Evolutionary conservation across 148 eudicot genomes (phyloP), one percentile per base, ranked within the genome.

Genomic region (Diospyros lotus): DNA sequence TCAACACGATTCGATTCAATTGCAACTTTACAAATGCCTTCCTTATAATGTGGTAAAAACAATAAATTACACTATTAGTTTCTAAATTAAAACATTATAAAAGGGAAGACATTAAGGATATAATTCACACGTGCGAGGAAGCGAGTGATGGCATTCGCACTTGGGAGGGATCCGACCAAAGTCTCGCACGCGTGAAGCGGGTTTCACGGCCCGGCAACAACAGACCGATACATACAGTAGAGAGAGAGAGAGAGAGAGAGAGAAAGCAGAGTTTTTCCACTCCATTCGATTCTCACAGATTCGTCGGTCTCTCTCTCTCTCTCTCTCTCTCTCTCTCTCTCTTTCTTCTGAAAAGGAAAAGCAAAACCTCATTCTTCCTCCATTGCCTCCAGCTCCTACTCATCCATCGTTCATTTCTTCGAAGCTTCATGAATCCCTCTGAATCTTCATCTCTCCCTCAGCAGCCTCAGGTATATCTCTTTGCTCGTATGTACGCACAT

Each of bases 221-320:
- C 28, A 28, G 28, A 28, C 28, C 28, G 28, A 0, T 28, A 28
- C 28, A 28, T 28, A 28, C 52, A 48, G 8, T 4, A 48, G 4
- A 48, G 52, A 48, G 52, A 48, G 52, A 48, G 52, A 48, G 59
- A 69, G 50, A 75, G 0, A 14, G 52, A 1, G 6, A 38, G 44
- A 7, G 39, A 6, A 0, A 80, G 76, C 56, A 79, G 17, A 65
- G 50, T 45, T 44, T 6, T 46, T 28, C 28, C 28, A 18, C 46
- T 53, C 60, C 53, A 69, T 69, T 69, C 73, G 28, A 28, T 28
- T 69, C 46, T 4, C 68, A 65, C 73, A 69, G 18, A 69, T 69
- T 69, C 73, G 53, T 40, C 73, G 39, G 59, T 60, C 58, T 69
- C 53, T 42, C 6, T 40, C 41, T 51, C 72, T 12, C 58, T 69